A percentile compares a stretch with the other conserved stretches of the same genome.
Conservation (phyloP, 495 filamentous ascomycete genomes). For the Bacidia gigantensis region DNA sequence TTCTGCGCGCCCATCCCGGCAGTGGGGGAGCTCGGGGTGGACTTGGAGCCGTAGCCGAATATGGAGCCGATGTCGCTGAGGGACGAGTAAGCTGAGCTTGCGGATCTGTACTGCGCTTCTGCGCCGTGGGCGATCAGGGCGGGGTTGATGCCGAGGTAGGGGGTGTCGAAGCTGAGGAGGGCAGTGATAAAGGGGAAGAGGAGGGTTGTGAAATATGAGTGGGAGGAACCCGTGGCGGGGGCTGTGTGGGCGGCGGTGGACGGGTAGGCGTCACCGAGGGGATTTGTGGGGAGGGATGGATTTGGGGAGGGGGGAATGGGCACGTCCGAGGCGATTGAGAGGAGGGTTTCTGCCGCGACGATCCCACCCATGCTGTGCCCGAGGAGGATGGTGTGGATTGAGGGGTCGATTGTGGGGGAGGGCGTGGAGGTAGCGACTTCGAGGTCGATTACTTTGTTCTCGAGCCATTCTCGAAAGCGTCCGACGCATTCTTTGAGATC, state of each 20-base stretch:
- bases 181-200: constrained; percentile 65
- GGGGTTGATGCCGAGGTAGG: constrained; percentile 80
- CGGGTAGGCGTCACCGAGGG: constrained; percentile 7
- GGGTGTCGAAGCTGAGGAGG: constrained; percentile 89
- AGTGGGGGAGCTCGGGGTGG: constrained; percentile 12
- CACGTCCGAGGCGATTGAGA: constrained; percentile 53
- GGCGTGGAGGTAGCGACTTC: constrained; percentile 74
- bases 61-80: constrained; percentile 47
- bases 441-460: constrained; percentile 84
- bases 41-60: constrained; percentile 42
- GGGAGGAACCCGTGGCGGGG: constrained; percentile 14
- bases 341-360: constrained; percentile 75
- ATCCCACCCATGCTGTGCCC: constrained; percentile 98
- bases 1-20: constrained; percentile 12
- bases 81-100: constrained; percentile 52
- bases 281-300: not conserved
- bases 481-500: constrained; percentile 69
- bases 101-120: constrained; percentile 69
- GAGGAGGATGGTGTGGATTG: constrained; percentile 68
- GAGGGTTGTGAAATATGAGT: constrained; percentile 27
- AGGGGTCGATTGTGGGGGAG: constrained; percentile 78
- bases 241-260: constrained; percentile 17
- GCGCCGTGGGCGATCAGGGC: constrained; percentile 81
- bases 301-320: constrained; percentile 34
- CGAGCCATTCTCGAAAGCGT: constrained; percentile 80